These are phyloP conservation scores for Teratosphaeria epicoccoides DNA, from an alignment of 2,329 filamentous ascomycete genomes.

Conservation along the genomic window DNA sequence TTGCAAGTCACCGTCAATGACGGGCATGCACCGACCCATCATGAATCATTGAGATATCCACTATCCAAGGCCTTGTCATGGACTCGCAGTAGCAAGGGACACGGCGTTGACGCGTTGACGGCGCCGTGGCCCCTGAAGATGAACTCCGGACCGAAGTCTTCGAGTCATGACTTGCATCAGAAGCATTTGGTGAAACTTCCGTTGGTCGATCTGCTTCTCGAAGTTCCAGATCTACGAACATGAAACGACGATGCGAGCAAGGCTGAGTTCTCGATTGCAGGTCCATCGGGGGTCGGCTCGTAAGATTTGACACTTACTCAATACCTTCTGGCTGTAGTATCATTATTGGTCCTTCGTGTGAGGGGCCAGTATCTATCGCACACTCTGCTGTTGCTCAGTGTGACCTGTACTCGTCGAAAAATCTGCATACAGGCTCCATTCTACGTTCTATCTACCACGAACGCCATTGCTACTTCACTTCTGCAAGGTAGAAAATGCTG, in stretches of 20 bases:
- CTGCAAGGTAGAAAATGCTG: not conserved
- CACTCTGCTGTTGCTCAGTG: no score
- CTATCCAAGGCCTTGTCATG: not conserved
- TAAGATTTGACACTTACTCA: no score
- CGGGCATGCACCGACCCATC: no score
- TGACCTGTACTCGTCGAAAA: no score
- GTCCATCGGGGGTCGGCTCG: no score
- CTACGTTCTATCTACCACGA: not conserved
- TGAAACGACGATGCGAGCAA: not conserved
- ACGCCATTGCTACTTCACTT: not conserved
- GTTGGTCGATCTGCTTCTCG: not conserved
- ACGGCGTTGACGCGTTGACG: not conserved
- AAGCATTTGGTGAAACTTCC: not conserved
- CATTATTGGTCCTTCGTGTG: no score
- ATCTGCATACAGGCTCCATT: not conserved
- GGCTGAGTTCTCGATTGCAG: no score
- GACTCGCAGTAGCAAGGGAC: not conserved
- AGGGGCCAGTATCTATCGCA: no score
- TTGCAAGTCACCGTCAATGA: no score
- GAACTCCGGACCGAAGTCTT: no score
- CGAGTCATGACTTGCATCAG: not conserved
- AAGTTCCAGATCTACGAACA: not conserved
- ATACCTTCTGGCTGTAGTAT: no score
- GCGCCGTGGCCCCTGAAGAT: no score
- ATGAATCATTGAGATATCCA: not conserved